phyloP scores from a whole-genome alignment of 164 flowering plant species.

The Aristolochia fimbriata region DNA sequence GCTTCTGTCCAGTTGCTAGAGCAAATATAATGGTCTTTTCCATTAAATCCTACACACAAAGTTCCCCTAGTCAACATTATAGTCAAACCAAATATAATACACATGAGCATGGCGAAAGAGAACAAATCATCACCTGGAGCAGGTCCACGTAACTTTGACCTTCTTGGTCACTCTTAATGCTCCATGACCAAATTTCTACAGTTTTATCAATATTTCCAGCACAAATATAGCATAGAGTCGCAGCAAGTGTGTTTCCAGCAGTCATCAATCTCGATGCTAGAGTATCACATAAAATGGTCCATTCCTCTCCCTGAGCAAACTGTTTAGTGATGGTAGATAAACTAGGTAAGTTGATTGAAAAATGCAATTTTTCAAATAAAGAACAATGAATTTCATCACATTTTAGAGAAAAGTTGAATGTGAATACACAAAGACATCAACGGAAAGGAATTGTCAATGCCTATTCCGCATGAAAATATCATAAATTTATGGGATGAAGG shows the following conservation, averaged over 20 bases:
- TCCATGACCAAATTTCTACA: constrained; percentile 87
- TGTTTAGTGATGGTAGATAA: constrained; percentile 16
- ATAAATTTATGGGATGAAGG: too few relatives aligned
- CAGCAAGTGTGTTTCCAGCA: constrained; percentile 72
- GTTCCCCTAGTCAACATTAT: neutral
- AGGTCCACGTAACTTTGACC: constrained; percentile 74
- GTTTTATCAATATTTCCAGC: constrained; percentile 91
- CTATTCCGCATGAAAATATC: too few relatives aligned
- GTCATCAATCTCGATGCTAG: constrained; percentile 79
- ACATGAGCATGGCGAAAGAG: neutral
- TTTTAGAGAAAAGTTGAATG: too few relatives aligned
- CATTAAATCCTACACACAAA: constrained; percentile 67
- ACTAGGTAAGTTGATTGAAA: neutral
- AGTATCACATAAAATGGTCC: constrained; percentile 69
- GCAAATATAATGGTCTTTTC: constrained; percentile 93
- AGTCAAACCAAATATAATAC: neutral
- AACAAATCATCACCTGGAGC: constrained; percentile 54
- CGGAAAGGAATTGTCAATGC: too few relatives aligned
- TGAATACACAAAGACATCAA: too few relatives aligned
- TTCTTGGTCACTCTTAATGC: constrained; percentile 43
- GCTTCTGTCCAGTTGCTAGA: constrained; percentile 81
- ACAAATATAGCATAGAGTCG: constrained; percentile 92
- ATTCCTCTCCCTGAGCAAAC: constrained; percentile 83
- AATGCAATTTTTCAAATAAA: too few relatives aligned
- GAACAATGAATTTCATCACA: too few relatives aligned